Evolutionary conservation across 2,329 filamentous ascomycete species (phyloP).

Genomic region (Aspergillus piperis): DNA sequence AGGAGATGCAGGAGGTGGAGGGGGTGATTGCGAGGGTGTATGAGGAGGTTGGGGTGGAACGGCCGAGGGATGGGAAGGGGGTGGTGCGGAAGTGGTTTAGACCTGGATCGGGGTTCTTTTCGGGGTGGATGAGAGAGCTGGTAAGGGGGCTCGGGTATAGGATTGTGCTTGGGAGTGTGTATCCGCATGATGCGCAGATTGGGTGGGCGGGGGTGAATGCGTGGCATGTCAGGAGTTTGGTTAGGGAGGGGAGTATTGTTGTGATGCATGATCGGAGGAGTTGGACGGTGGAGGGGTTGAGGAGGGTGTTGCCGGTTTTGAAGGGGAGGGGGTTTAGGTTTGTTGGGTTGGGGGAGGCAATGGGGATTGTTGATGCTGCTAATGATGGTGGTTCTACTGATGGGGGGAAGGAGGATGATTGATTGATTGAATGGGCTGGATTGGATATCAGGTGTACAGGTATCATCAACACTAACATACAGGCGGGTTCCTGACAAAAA

Average conservation of each 20-base stretch:
- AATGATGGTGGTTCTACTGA: background rate
- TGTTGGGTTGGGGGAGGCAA: constrained; percentile 69
- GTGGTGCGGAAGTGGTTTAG: constrained; percentile 65
- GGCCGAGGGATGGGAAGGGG: constrained; percentile 45
- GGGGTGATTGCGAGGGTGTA: constrained; percentile 61
- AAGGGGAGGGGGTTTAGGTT: constrained; percentile 68
- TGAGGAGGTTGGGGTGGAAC: constrained; percentile 10
- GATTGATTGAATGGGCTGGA: background rate
- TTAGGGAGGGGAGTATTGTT: constrained; percentile 73
- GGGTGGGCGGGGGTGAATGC: constrained; percentile 69
- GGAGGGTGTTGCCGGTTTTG: constrained; percentile 70
- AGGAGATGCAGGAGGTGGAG: constrained; percentile 68
- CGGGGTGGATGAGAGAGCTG: constrained; percentile 63
- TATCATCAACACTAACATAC: constrained; percentile 7
- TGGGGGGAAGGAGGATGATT: background rate
- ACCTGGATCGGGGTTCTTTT: constrained; percentile 84
- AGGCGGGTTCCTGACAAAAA: constrained; percentile 9
- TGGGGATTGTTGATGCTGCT: constrained; percentile 38
- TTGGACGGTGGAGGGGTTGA: constrained; percentile 83
- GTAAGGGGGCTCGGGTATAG: constrained; percentile 65
- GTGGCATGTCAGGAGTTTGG: constrained; percentile 76
- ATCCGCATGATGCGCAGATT: constrained; percentile 90
- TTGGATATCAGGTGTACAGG: constrained; percentile 6
- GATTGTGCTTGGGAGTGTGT: constrained; percentile 79
- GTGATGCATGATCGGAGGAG: constrained; percentile 80